Percentiles rank a stretch among this genome's conserved stretches.
These are phyloP conservation scores for Arachnopeziza araneosa DNA, from an alignment of 2,329 filamentous ascomycete species.

Conservation along the genomic window DNA sequence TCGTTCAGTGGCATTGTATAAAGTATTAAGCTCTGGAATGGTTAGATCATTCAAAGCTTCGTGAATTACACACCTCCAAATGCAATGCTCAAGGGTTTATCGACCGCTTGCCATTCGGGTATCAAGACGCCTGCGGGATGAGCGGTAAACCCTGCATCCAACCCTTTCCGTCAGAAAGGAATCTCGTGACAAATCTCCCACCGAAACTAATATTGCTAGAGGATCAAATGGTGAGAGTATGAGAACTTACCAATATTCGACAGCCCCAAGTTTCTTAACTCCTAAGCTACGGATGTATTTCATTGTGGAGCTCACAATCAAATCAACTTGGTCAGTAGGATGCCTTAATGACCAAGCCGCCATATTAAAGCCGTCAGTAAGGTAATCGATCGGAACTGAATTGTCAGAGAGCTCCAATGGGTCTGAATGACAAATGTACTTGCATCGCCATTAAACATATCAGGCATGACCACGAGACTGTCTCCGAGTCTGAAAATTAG, in stretches of 20 bases:
- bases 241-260: neutral
- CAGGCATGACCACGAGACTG: slow-evolving; percentile 58
- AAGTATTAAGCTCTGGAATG: slow-evolving; percentile 36
- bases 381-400: slow-evolving; percentile 5
- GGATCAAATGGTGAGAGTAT: slow-evolving; percentile 1
- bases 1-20: slow-evolving; percentile 7
- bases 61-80: neutral
- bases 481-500: slow-evolving; percentile 40
- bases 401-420: neutral
- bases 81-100: slow-evolving; percentile 49
- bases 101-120: slow-evolving; percentile 52
- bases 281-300: slow-evolving; percentile 35
- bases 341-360: slow-evolving; percentile 38
- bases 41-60: neutral
- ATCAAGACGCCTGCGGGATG: slow-evolving; percentile 58
- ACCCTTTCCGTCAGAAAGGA: slow-evolving; percentile 41
- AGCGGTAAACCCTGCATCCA: slow-evolving; percentile 54
- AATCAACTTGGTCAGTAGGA: slow-evolving; percentile 37
- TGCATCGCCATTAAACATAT: slow-evolving; percentile 55
- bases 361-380: slow-evolving; percentile 36
- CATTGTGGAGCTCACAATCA: slow-evolving; percentile 42
- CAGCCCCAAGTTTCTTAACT: neutral
- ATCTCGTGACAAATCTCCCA: slow-evolving; percentile 51
- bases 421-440: neutral
- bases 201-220: slow-evolving; percentile 40